These are phyloP conservation scores for Boletus pseudo-olivaceus DNA, from an alignment of 768 basidiomycete genomes.

Conservation along the genomic window DNA sequence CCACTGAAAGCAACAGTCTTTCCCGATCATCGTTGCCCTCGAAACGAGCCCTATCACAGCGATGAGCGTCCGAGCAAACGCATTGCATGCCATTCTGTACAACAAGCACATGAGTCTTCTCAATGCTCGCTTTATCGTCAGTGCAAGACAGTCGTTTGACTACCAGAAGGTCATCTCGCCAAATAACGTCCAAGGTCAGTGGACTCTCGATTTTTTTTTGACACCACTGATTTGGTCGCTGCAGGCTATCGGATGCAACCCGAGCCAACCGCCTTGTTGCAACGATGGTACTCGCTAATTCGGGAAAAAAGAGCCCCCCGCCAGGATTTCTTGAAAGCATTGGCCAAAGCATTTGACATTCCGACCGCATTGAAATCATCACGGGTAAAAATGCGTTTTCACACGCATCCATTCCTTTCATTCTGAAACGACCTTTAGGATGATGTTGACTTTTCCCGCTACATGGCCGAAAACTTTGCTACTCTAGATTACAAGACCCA, in stretches of 20 bases:
- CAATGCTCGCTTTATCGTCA: conserved; percentile 79
- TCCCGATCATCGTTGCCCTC: conserved; percentile 89
- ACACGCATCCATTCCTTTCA: too few species aligned
- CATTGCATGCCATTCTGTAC: conserved; percentile 78
- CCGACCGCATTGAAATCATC: conserved; percentile 50
- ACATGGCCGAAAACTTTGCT: conserved; percentile 93
- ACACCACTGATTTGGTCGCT: neutral
- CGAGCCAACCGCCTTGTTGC: conserved; percentile 69
- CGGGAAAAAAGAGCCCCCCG: conserved; percentile 85
- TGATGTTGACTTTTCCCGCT: conserved; percentile 83
- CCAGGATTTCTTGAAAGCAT: conserved; percentile 82
- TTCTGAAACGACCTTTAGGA: conserved; percentile 41
- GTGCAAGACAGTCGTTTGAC: conserved; percentile 76
- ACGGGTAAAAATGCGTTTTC: conserved; percentile 41
- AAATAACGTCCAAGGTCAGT: conserved; percentile 52
- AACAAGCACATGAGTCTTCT: conserved; percentile 86
- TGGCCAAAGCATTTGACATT: conserved; percentile 83
- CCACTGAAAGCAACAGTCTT: conserved; percentile 51
- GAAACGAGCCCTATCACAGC: conserved; percentile 70
- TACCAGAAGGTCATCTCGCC: conserved; percentile 66
- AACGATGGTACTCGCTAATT: conserved; percentile 88
- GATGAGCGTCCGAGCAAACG: conserved; percentile 72
- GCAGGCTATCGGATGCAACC: conserved; percentile 66
- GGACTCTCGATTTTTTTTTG: neutral
- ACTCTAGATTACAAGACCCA: conserved; percentile 92